Evolutionary conservation across 177 flowering plant genomes (phyloP).

Genomic region (Vitis hybrid): DNA sequence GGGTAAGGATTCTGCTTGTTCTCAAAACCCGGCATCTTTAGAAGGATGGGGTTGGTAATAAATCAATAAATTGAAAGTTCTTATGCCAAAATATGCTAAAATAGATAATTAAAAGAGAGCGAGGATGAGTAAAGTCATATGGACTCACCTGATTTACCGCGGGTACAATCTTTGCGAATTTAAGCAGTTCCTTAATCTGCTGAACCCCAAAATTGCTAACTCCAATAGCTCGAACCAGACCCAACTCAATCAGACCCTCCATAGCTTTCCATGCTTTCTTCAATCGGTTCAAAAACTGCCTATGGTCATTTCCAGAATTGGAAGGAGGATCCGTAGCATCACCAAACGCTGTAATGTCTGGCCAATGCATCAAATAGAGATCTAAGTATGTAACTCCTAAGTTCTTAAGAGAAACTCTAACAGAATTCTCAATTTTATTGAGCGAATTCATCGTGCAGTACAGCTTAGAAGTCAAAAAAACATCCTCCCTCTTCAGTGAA

Average conservation of each 20-base stretch:
- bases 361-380: conserved; percentile 73
- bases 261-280: conserved; percentile 64
- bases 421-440: conserved; percentile 61
- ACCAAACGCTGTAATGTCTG: conserved; percentile 58
- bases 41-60: not conserved
- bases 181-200: conserved; percentile 61
- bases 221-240: conserved; percentile 61
- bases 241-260: conserved; percentile 59
- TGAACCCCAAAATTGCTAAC: conserved; percentile 58
- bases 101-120: not conserved
- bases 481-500: conserved; percentile 56
- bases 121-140: not conserved
- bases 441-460: conserved; percentile 53
- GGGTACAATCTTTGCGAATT: conserved; percentile 60
- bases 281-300: conserved; percentile 46
- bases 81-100: not conserved
- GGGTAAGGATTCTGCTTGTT: not conserved
- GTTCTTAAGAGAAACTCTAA: conserved; percentile 58
- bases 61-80: not conserved
- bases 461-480: conserved; percentile 64
- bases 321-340: conserved; percentile 72
- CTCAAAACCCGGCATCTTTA: not conserved
- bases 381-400: conserved; percentile 60
- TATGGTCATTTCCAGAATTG: conserved; percentile 52
- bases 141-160: conserved; percentile 59